Evolutionary conservation across 805 yeast species (phyloP).

Genomic region (Nakazawaea wickerhamii): DNA sequence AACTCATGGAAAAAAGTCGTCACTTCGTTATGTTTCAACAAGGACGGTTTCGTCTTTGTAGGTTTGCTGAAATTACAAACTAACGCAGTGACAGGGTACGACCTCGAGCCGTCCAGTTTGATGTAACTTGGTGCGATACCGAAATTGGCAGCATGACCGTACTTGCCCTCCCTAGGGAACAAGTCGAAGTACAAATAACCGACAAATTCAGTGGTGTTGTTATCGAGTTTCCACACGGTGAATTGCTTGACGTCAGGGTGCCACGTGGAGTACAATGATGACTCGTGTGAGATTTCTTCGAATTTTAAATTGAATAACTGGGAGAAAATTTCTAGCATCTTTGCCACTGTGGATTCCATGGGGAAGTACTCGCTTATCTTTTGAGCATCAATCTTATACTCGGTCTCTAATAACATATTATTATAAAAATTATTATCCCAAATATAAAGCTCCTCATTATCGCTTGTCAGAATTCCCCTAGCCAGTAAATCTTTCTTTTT

Average conservation of each 20-base stretch:
- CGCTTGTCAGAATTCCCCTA: constrained; percentile 35
- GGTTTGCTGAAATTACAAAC: constrained; percentile 85
- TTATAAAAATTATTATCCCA: constrained; percentile 76
- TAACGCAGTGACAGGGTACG: constrained; percentile 67
- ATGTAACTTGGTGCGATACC: constrained; percentile 56
- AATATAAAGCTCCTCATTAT: constrained; percentile 32
- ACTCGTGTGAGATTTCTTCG: constrained; percentile 38
- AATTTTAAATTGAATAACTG: constrained; percentile 64
- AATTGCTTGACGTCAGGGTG: constrained; percentile 73
- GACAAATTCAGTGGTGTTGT: constrained; percentile 47
- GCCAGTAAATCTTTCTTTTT: constrained; percentile 48
- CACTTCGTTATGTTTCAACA: constrained; percentile 73
- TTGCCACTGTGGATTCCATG: constrained; percentile 54
- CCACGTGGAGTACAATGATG: constrained; percentile 50
- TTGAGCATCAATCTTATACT: constrained; percentile 66
- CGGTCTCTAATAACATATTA: constrained; percentile 57
- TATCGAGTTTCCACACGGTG: constrained; percentile 64
- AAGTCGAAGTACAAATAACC: constrained; percentile 80
- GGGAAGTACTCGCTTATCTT: constrained; percentile 78
- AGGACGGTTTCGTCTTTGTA: constrained; percentile 59
- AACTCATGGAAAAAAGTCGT: constrained; percentile 85
- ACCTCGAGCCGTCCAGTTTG: constrained; percentile 42
- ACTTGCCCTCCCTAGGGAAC: constrained; percentile 83
- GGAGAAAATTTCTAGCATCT: constrained; percentile 71
- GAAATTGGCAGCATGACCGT: constrained; percentile 86